Percentiles rank a stretch among this genome's conserved stretches.
phyloP scores from a whole-genome alignment of 2,329 filamentous ascomycete species.

The Pseudogymnoascus sp. region DNA sequence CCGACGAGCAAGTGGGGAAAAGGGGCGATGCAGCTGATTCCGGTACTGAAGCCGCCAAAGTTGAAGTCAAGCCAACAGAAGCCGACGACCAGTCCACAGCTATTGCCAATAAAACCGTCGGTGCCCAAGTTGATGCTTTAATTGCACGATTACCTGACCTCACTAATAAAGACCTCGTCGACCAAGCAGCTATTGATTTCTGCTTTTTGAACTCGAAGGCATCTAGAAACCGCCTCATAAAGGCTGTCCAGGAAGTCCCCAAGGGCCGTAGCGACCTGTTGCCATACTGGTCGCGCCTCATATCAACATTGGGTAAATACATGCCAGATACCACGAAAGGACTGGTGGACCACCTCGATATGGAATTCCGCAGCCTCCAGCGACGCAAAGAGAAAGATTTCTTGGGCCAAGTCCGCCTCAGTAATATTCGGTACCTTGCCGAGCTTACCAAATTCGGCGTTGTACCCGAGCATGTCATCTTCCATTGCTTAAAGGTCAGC shows the following conservation, averaged over 20 bases:
- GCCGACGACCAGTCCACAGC: constrained; percentile 81
- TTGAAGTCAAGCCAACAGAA: constrained; percentile 40
- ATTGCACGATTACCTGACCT: constrained; percentile 82
- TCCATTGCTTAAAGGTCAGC: constrained; percentile 96
- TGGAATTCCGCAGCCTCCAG: constrained; percentile 93
- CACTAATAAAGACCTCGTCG: constrained; percentile 82
- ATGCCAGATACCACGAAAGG: constrained; percentile 91
- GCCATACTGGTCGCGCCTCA: constrained; percentile 82
- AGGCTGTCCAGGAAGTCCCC: constrained; percentile 86
- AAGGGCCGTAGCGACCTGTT: constrained; percentile 88
- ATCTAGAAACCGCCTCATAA: constrained; percentile 86
- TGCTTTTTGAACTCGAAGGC: constrained; percentile 98
- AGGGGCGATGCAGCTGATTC: constrained; percentile 50
- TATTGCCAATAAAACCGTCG: constrained; percentile 95
- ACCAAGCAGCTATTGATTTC: constrained; percentile 90
- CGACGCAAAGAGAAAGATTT: constrained; percentile 97
- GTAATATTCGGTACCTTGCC: constrained; percentile 94
- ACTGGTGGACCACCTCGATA: constrained; percentile 83
- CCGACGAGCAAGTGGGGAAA: constrained; percentile 74
- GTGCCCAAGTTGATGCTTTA: constrained; percentile 89
- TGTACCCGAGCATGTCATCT: constrained; percentile 96
- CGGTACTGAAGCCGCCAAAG: constrained; percentile 32
- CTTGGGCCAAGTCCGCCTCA: constrained; percentile 81
- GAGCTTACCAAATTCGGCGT: constrained; percentile 97
- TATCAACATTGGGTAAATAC: constrained; percentile 87